Percentiles rank a stretch among this genome's conserved stretches.
Conservation (phyloP, 2,329 filamentous ascomycete genomes). For the Epichloe brachyelytri region DNA sequence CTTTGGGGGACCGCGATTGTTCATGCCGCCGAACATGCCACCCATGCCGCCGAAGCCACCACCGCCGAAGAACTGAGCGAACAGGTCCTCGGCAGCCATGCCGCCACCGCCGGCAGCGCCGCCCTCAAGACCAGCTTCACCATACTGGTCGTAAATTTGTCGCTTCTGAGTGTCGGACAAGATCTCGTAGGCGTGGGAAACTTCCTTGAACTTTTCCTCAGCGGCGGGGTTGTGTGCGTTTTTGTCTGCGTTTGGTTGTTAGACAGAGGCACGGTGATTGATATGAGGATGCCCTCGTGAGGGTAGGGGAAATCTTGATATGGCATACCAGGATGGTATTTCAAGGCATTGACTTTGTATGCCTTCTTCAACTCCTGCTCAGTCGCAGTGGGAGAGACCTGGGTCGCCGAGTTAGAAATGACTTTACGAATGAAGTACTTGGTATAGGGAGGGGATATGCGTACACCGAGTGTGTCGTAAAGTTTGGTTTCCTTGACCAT, state of each 20-base stretch:
- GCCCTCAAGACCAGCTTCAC: conserved; percentile 89
- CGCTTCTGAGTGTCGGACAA: conserved; percentile 89
- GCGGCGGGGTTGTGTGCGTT: conserved; percentile 88
- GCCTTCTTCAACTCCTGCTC: conserved; percentile 85
- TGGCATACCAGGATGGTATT: conserved; percentile 69
- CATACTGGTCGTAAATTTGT: conserved; percentile 89
- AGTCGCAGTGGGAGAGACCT: conserved; percentile 68
- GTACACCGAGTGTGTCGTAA: conserved; percentile 69
- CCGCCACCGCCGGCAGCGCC: conserved; percentile 63
- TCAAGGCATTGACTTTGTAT: conserved; percentile 72
- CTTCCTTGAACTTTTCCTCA: conserved; percentile 96
- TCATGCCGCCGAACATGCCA: conserved; percentile 65
- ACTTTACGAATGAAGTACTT: background rate
- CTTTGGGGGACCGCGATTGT: conserved; percentile 73
- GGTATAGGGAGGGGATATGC: conserved; percentile 15
- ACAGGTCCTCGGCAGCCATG: conserved; percentile 93
- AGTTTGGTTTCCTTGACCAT: conserved; percentile 73
- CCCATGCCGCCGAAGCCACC: conserved; percentile 51
- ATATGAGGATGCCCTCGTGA: background rate
- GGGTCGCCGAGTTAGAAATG: conserved; percentile 4
- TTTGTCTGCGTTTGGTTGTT: conserved; percentile 53
- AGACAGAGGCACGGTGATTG: background rate
- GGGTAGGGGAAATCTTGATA: conserved; percentile 5
- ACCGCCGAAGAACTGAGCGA: conserved; percentile 90
- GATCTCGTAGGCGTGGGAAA: conserved; percentile 90